Conservation (phyloP, 2,329 filamentous ascomycete species). For the Cordyceps sp. region DNA sequence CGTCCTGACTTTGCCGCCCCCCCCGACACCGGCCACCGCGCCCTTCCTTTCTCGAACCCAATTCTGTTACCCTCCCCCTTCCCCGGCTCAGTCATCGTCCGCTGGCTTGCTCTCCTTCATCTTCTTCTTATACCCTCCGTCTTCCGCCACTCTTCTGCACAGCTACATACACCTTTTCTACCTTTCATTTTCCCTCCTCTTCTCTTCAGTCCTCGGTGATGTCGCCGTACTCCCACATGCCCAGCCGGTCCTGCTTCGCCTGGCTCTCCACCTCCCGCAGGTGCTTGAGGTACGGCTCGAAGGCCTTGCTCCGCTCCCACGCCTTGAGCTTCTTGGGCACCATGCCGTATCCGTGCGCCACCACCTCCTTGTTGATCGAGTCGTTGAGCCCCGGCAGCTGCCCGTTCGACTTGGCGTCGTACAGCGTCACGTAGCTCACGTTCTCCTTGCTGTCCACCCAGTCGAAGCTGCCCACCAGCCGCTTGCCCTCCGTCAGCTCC, state of each 20-base stretch:
- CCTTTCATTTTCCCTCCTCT: too few species aligned
- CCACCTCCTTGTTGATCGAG: slow-evolving; percentile 79
- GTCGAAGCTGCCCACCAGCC: slow-evolving; percentile 84
- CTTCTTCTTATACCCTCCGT: too few species aligned
- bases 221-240: slow-evolving; percentile 98
- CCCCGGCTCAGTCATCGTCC: too few species aligned
- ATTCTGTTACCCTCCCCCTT: too few species aligned
- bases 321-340: slow-evolving; percentile 80
- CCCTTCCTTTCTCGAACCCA: too few species aligned
- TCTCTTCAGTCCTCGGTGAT: slow-evolving; percentile 87
- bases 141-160: too few species aligned
- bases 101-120: too few species aligned
- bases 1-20: too few species aligned
- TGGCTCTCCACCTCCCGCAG: slow-evolving; percentile 57
- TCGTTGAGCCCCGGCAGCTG: slow-evolving; percentile 43
- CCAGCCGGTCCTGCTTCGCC: slow-evolving; percentile 65
- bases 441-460: slow-evolving; percentile 64
- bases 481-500: slow-evolving; percentile 56
- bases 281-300: slow-evolving; percentile 52
- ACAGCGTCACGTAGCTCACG: slow-evolving; percentile 71
- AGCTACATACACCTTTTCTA: too few species aligned
- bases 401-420: slow-evolving; percentile 53
- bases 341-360: slow-evolving; percentile 74
- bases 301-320: slow-evolving; percentile 64
- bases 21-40: too few species aligned